Conservation (phyloP, 805 yeast species). For the Candida peoriensis region DNA sequence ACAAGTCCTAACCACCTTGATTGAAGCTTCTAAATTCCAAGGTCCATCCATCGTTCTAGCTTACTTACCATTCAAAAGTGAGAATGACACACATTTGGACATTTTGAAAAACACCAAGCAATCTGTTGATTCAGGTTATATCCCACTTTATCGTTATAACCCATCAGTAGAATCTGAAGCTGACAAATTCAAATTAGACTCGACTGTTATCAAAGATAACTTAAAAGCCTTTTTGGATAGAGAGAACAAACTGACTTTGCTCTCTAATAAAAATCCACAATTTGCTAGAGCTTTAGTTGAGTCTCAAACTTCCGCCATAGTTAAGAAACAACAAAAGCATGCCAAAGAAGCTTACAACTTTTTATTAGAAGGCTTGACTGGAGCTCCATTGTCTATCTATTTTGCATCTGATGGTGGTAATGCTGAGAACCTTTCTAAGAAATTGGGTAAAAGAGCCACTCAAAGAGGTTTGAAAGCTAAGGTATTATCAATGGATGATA, state of each 20-base stretch:
- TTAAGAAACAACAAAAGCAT: conserved; percentile 52
- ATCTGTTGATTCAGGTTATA: conserved; percentile 91
- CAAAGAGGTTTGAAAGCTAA: conserved; percentile 47
- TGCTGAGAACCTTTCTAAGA: conserved; percentile 74
- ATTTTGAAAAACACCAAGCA: conserved; percentile 81
- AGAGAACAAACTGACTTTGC: conserved; percentile 79
- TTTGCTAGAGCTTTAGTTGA: conserved; percentile 68
- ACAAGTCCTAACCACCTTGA: conserved; percentile 80
- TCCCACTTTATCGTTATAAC: conserved; percentile 90
- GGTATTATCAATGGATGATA: conserved; percentile 55
- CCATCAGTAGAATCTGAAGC: conserved; percentile 51
- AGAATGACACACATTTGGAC: conserved; percentile 62
- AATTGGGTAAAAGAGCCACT: conserved; percentile 52
- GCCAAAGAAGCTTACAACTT: conserved; percentile 76
- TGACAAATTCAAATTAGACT: conserved; percentile 74
- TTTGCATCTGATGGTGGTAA: conserved; percentile 94
- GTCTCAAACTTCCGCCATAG: conserved; percentile 57
- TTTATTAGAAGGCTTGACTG: conserved; percentile 80
- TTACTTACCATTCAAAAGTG: conserved; percentile 70
- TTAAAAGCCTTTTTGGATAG: conserved; percentile 78
- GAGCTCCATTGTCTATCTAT: conserved; percentile 74
- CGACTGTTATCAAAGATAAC: conserved; percentile 73
- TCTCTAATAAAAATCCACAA: conserved; percentile 65
- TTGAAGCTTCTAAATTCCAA: conserved; percentile 82
- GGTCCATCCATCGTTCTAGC: conserved; percentile 94